A percentile compares a stretch with the other conserved stretches of the same genome.
Conservation (phyloP, 2,329 filamentous ascomycete genomes). For the Penicillium thymicola region DNA sequence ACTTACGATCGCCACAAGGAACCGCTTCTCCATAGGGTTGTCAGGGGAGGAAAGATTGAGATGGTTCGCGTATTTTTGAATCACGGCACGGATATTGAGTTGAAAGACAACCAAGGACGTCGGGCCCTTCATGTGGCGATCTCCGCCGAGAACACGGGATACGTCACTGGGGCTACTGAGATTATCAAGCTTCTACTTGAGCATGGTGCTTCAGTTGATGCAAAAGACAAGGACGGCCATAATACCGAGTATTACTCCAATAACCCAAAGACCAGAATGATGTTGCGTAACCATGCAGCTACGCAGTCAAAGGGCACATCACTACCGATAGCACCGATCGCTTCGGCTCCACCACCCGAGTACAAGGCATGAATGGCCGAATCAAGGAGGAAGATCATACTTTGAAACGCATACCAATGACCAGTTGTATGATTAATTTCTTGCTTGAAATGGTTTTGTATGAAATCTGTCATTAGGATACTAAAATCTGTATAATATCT, state of each 20-base stretch:
- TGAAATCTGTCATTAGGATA: too few relatives aligned
- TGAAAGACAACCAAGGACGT: not conserved
- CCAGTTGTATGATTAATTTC: too few relatives aligned
- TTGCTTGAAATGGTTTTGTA: not conserved
- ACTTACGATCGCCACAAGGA: not conserved
- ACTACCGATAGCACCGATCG: not conserved
- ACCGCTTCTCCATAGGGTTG: not conserved
- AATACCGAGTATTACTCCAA: not conserved
- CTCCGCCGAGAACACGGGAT: not conserved
- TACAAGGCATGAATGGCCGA: not conserved
- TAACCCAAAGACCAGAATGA: not conserved
- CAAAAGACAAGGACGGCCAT: not conserved
- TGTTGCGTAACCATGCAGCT: not conserved
- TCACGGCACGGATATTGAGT: not conserved
- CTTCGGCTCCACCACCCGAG: not conserved
- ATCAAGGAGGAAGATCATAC: not conserved
- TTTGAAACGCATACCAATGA: not conserved
- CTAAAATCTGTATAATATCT: too few relatives aligned
- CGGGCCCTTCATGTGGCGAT: not conserved
- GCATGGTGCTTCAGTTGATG: not conserved
- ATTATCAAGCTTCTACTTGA: not conserved
- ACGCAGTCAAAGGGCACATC: not conserved
- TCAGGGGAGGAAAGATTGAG: not conserved
- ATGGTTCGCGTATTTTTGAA: not conserved
- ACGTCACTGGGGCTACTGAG: not conserved